These are phyloP conservation scores for Colletotrichum lindemuthianum DNA, from an alignment of 2,329 filamentous ascomycete genomes.

Conservation along the genomic window DNA sequence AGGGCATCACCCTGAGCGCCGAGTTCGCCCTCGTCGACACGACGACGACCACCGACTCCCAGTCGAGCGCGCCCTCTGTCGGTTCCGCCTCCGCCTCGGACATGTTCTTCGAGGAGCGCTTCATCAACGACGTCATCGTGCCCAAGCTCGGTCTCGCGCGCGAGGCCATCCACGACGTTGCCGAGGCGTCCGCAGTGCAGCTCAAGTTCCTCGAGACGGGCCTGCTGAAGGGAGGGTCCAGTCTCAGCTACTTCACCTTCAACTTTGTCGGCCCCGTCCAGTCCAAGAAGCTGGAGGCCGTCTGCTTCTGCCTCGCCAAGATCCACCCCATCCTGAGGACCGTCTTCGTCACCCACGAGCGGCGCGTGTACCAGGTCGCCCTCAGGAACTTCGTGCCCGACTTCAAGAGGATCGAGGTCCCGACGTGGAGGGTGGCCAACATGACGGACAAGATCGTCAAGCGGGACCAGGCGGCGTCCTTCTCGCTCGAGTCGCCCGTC, in stretches of 20 bases:
- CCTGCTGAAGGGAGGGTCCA: constrained; percentile 54
- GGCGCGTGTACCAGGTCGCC: constrained; percentile 60
- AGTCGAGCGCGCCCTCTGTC: background rate
- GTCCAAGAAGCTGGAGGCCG: constrained; percentile 54
- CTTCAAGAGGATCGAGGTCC: constrained; percentile 55
- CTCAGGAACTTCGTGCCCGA: constrained; percentile 54
- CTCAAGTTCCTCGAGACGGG: constrained; percentile 59
- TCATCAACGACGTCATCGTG: constrained; percentile 53
- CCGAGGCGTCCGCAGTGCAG: constrained; percentile 60
- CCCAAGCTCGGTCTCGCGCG: constrained; percentile 55
- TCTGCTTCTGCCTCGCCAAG: constrained; percentile 54
- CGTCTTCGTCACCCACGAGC: constrained; percentile 58
- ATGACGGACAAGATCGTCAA: constrained; percentile 53
- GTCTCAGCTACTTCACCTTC: constrained; percentile 60
- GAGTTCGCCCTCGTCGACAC: constrained; percentile 22
- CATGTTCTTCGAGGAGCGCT: constrained; percentile 43
- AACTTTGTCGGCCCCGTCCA: constrained; percentile 57
- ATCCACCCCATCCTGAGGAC: constrained; percentile 65
- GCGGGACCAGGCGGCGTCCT: constrained; percentile 51
- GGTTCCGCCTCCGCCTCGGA: constrained; percentile 12
- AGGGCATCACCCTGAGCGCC: constrained; percentile 39
- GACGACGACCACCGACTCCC: background rate
- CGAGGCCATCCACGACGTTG: constrained; percentile 56
- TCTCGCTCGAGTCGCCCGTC: constrained; percentile 54
- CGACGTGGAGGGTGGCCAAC: constrained; percentile 50